Evolutionary conservation across 2,329 filamentous ascomycete genomes (phyloP), one percentile per base, ranked within the genome.

Genomic region (Sarocladium brachiariae): DNA sequence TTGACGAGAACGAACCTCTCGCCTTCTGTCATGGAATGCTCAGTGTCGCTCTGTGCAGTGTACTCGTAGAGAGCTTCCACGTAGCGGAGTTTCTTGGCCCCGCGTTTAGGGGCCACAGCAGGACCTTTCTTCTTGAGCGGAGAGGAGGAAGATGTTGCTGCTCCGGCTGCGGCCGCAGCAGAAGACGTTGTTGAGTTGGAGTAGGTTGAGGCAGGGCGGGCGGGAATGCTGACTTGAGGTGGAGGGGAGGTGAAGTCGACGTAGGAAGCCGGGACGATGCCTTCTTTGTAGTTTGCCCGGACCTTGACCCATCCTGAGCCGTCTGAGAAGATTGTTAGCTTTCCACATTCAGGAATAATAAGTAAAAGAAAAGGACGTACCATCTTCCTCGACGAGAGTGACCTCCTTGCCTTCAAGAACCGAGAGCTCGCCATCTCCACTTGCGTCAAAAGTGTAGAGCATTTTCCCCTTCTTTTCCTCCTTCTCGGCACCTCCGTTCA

Each of bases 61-160:
- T 99, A 99, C 48, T 93, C 89, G 65, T 97, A 99, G 59, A 97
- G 58, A 1, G 93, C 93, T 64, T 96, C 87, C 2, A 95, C 92
- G 60, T 97, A 95, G 63, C 86, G 89, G 31, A 96, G 75, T 66
- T 95, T 96, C 80, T 96, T 96, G 3, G 90, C 91, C 13, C 91
- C 91, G 9, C 91, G 82, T 58, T 85, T 85, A 3, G 93, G 93
- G 13, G 93, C 93, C 4, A 99, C 93, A 0, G 86, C 90, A 0
- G 91, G 91, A 0, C 91, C 91, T 65, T 95, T 90, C 69, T 95
- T 95, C 73, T 91, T 95, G 34, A 65, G 62, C 4, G 21, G 21
- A 25, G 13, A 14, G 6, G 39, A 14, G 8, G 39, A n/a, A 2
- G 70, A 53, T 1, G 61, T 52, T 8, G 55, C 59, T 30, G 27